Conservation (phyloP, 202 grass and related monocot genomes). For the Panicum hallii region DNA sequence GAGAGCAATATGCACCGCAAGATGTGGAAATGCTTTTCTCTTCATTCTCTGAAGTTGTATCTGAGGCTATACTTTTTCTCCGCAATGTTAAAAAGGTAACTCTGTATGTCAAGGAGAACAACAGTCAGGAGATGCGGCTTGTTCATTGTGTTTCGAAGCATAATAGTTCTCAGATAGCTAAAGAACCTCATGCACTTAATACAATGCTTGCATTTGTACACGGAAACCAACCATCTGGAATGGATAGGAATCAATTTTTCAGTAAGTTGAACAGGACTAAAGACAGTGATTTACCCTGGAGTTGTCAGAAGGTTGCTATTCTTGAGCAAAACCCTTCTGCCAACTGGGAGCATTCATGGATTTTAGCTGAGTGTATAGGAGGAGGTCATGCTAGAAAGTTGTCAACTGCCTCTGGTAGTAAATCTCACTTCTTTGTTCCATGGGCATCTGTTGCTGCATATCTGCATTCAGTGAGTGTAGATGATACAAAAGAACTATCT, state of each 20-base stretch:
- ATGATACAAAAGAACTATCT: conserved; percentile 64
- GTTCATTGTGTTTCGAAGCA: conserved; percentile 78
- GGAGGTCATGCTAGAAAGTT: conserved; percentile 81
- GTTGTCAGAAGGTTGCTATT: conserved; percentile 79
- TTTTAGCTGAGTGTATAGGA: conserved; percentile 90
- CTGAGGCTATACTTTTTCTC: conserved; percentile 91
- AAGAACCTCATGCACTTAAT: conserved; percentile 73
- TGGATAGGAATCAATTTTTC: conserved; percentile 83
- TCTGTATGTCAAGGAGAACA: conserved; percentile 87
- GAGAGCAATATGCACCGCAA: conserved; percentile 86
- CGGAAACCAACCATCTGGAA: conserved; percentile 74
- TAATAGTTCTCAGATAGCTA: conserved; percentile 50
- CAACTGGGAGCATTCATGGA: conserved; percentile 73
- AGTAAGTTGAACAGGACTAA: conserved; percentile 85
- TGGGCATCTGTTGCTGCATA: conserved; percentile 98
- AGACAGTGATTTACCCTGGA: conserved; percentile 89
- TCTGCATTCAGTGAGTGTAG: conserved; percentile 76
- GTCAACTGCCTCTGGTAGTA: conserved; percentile 73
- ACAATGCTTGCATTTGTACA: conserved; percentile 81
- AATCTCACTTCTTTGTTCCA: conserved; percentile 87
- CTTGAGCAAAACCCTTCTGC: conserved; percentile 67
- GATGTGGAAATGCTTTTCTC: conserved; percentile 90
- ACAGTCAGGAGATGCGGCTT: conserved; percentile 73
- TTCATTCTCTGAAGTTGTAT: conserved; percentile 90
- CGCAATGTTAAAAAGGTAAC: conserved; percentile 85